These are phyloP conservation scores for Populus hybrid DNA, from an alignment of 441 rosid species.

Conservation along the genomic window DNA sequence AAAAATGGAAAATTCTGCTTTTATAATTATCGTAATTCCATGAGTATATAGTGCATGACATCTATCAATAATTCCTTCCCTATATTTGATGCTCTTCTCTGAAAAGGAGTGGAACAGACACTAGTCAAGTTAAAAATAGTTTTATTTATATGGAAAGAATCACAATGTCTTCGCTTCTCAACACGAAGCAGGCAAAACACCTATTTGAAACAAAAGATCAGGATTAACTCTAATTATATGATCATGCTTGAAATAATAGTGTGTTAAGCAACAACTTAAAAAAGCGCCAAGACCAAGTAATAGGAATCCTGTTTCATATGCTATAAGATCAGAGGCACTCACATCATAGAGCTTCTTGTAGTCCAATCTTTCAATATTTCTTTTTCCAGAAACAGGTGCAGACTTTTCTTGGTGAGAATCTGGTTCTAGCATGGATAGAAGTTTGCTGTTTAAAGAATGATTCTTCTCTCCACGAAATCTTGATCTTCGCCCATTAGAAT, in stretches of 20 bases:
- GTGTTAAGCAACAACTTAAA: background rate
- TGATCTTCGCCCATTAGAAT: slow-evolving; percentile 25
- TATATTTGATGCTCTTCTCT: background rate
- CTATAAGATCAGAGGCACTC: slow-evolving; percentile 39
- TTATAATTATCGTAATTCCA: background rate
- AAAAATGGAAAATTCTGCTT: background rate
- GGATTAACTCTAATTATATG: slow-evolving; percentile 4
- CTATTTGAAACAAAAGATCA: background rate
- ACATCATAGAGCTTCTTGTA: slow-evolving; percentile 91
- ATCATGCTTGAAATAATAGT: background rate
- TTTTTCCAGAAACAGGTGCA: slow-evolving; percentile 42
- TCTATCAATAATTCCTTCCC: background rate
- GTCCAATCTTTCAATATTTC: slow-evolving; percentile 72
- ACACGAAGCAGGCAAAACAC: slow-evolving; percentile 4
- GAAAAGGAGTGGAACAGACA: background rate
- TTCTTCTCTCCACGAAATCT: slow-evolving; percentile 26
- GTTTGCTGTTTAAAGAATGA: slow-evolving; percentile 28
- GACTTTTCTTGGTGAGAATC: slow-evolving; percentile 38
- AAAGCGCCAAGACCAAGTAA: background rate
- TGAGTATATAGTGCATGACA: background rate
- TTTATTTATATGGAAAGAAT: background rate
- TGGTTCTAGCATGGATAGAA: slow-evolving; percentile 35
- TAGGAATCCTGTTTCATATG: slow-evolving; percentile 7
- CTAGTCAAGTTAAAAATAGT: background rate
- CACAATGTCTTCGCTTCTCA: background rate